These are phyloP conservation scores for Acanthamoeba culbertsoni DNA, from an alignment of 208 protist genomes.

Conservation along the genomic window DNA sequence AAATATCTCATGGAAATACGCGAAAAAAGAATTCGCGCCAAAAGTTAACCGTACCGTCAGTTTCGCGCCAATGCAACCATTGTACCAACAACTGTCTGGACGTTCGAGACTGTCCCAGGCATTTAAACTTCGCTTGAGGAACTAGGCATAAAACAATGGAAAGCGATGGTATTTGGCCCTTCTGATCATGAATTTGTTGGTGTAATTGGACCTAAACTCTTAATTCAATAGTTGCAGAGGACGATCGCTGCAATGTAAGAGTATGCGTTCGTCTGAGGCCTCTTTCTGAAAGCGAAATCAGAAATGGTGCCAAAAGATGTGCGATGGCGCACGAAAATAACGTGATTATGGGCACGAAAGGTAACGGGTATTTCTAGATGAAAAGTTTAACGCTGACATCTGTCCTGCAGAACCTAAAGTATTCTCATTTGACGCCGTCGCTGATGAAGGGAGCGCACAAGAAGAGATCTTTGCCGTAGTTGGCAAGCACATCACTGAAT, in stretches of 20 bases:
- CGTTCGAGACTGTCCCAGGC: no score
- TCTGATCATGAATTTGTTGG: no score
- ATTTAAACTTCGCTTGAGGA: no score
- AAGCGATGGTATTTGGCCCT: no score
- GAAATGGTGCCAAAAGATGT: background rate
- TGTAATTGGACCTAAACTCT: no score
- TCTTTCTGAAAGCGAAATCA: background rate
- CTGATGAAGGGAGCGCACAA: background rate
- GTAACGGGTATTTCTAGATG: background rate
- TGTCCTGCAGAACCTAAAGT: background rate
- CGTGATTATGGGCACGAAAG: background rate
- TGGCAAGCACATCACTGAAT: constrained; percentile 9
- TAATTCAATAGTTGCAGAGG: no score
- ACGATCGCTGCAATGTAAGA: background rate
- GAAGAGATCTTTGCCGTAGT: constrained; percentile 3
- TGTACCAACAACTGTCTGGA: no score
- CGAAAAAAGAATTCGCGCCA: no score
- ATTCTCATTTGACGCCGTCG: background rate
- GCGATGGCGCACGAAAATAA: background rate
- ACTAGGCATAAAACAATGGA: no score
- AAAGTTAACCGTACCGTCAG: no score
- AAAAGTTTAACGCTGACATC: background rate
- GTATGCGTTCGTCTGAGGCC: background rate
- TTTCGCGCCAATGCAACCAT: no score
- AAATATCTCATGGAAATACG: no score